A percentile compares a stretch with the other conserved stretches of the same genome.
Evolutionary conservation across 192 early-diverging fungal species (phyloP).

Genomic region (Polychytrium aggregatum): DNA sequence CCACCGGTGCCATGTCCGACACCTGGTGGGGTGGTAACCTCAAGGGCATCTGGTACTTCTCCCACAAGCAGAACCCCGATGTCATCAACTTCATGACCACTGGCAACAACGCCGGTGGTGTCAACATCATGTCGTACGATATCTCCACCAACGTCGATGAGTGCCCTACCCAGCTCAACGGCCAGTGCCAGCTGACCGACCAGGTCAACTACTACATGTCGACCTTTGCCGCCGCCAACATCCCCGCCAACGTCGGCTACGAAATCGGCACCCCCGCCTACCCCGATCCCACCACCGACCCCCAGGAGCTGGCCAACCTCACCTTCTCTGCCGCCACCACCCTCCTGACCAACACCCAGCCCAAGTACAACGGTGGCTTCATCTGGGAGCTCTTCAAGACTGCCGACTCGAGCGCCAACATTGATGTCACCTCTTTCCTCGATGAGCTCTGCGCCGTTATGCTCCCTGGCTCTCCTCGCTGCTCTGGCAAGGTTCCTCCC

Average conservation of each 20-base stretch:
- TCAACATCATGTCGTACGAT: slow-evolving; percentile 2
- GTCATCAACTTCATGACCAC: neutral
- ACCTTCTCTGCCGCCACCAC: neutral
- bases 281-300: neutral
- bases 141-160: too few species aligned
- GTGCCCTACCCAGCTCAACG: too few species aligned
- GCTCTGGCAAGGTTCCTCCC: too few species aligned
- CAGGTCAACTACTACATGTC: slow-evolving; percentile 5
- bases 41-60: slow-evolving; percentile 1
- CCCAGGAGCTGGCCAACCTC: slow-evolving; percentile 2
- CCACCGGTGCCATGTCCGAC: neutral
- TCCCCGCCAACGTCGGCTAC: slow-evolving; percentile 4
- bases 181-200: neutral
- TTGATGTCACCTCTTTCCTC: slow-evolving; percentile 2
- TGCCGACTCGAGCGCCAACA: neutral
- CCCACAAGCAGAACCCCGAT: neutral
- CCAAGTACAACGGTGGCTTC: slow-evolving; percentile 7
- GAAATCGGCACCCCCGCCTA: too few species aligned
- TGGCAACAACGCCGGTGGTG: slow-evolving; percentile 1
- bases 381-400: slow-evolving; percentile 7
- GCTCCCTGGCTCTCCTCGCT: neutral
- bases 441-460: neutral
- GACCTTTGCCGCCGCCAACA: slow-evolving; percentile 2
- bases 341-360: slow-evolving; percentile 1
- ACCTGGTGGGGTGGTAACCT: too few species aligned